phyloP scores from a whole-genome alignment of 257 asterid species.

The Voacanga thouarsii region DNA sequence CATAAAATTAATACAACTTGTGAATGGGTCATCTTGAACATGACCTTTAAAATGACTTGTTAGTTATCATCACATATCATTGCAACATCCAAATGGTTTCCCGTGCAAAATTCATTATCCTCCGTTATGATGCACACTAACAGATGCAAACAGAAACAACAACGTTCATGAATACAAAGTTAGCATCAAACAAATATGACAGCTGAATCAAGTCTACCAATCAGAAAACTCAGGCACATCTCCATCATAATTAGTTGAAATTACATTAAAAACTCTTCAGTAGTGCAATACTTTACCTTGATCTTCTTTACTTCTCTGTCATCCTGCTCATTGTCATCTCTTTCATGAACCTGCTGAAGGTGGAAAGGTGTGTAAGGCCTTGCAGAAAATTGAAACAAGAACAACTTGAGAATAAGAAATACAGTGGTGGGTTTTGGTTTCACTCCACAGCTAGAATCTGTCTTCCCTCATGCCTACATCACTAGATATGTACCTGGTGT shows the following conservation, averaged over 20 bases:
- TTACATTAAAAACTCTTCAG: too few relatives aligned
- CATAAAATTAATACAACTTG: too few relatives aligned
- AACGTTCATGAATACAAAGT: background rate
- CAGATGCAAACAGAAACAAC: background rate
- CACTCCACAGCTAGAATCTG: constrained; percentile 15
- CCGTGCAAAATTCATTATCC: background rate
- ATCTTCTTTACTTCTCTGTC: constrained; percentile 53
- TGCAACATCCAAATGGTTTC: too few relatives aligned
- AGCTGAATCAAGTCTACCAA: background rate
- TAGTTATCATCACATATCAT: too few relatives aligned
- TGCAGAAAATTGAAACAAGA: background rate
- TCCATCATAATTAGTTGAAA: background rate
- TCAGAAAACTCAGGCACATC: background rate
- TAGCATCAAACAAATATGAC: background rate
- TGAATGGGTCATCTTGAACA: too few relatives aligned
- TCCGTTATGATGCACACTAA: background rate
- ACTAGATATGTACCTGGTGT: background rate
- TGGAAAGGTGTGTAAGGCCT: constrained; percentile 8
- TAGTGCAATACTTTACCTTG: constrained; percentile 73
- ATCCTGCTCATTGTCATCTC: constrained; percentile 30
- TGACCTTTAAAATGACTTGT: too few relatives aligned
- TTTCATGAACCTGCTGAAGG: constrained; percentile 30
- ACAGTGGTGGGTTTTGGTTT: constrained; percentile 18
- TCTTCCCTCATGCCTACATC: constrained; percentile 11
- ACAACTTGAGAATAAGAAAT: constrained; percentile 3